phyloP scores from a whole-genome alignment of 345 rosid species.

The Adansonia digitata region DNA sequence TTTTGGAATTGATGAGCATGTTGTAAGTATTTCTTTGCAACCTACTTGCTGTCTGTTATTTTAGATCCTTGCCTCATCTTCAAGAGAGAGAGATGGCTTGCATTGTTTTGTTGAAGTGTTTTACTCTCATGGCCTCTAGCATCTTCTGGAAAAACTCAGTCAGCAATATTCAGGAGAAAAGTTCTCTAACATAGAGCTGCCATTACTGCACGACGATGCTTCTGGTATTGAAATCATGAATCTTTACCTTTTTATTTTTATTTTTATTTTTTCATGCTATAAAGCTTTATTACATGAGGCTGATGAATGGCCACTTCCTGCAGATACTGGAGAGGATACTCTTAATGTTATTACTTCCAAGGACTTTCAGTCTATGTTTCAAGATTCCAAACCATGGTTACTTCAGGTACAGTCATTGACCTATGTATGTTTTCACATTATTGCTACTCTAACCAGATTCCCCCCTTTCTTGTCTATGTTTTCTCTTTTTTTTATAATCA shows the following conservation, averaged over 20 bases:
- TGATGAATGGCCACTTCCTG: constrained; percentile 11
- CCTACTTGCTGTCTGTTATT: constrained; percentile 2
- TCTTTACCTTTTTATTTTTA: constrained; percentile 1
- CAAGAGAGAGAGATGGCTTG: background rate
- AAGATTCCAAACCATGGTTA: constrained; percentile 64
- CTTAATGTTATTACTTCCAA: constrained; percentile 45
- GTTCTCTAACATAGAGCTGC: constrained; percentile 45
- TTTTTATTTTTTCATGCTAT: background rate
- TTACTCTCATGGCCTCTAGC: constrained; percentile 39
- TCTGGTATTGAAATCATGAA: constrained; percentile 46
- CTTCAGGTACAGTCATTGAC: constrained; percentile 49
- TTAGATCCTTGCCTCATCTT: background rate
- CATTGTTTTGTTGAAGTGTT: background rate
- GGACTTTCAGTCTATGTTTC: constrained; percentile 38
- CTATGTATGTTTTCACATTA: background rate
- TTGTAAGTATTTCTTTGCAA: constrained; percentile 42
- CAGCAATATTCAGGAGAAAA: constrained; percentile 41
- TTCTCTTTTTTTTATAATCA: background rate
- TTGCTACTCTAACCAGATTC: background rate
- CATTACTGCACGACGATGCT: constrained; percentile 47
- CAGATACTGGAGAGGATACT: constrained; percentile 43
- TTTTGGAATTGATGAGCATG: constrained; percentile 72
- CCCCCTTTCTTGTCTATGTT: background rate
- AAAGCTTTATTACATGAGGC: background rate
- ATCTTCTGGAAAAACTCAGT: constrained; percentile 42